Conservation (phyloP, 2,329 filamentous ascomycete genomes). For the Claviceps pusilla region DNA sequence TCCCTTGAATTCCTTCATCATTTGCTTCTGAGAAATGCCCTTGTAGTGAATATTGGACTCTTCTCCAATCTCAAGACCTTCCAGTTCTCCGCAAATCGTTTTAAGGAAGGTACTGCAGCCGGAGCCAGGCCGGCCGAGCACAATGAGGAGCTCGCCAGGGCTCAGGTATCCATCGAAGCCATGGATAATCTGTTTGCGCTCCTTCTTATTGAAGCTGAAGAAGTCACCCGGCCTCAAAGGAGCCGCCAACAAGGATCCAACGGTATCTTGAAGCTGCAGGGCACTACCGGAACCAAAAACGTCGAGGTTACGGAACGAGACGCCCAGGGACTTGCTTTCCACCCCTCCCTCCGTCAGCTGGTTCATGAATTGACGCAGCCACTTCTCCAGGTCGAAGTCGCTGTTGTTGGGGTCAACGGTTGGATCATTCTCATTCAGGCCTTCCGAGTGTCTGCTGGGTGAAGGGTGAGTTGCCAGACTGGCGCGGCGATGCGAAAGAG, state of each 20-base stretch:
- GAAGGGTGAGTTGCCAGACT: conserved; percentile 8
- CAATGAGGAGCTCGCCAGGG: conserved; percentile 52
- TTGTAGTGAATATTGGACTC: conserved; percentile 45
- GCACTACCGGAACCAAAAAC: conserved; percentile 53
- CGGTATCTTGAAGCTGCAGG: conserved; percentile 53
- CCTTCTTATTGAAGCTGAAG: conserved; percentile 30
- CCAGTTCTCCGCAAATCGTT: conserved; percentile 42
- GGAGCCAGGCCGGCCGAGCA: conserved; percentile 50
- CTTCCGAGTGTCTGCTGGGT: conserved; percentile 8
- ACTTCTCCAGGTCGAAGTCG: conserved; percentile 27
- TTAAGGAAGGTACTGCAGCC: conserved; percentile 53
- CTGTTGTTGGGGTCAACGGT: conserved; percentile 22
- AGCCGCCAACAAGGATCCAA: conserved; percentile 41
- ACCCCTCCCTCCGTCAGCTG: conserved; percentile 40
- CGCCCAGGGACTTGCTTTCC: conserved; percentile 37
- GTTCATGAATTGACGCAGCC: conserved; percentile 24
- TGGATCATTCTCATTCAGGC: conserved; percentile 16
- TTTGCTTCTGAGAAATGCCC: conserved; percentile 37
- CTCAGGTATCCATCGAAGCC: conserved; percentile 49
- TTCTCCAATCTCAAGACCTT: conserved; percentile 39
- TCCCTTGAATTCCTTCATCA: conserved; percentile 46
- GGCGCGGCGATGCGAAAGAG: conserved; percentile 21
- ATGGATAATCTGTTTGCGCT: conserved; percentile 44
- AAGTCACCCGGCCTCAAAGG: conserved; percentile 43
- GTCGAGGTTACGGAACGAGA: conserved; percentile 49